These are phyloP conservation scores for Amborella trichopoda DNA, from an alignment of 164 flowering plant species.

Conservation along the genomic window DNA sequence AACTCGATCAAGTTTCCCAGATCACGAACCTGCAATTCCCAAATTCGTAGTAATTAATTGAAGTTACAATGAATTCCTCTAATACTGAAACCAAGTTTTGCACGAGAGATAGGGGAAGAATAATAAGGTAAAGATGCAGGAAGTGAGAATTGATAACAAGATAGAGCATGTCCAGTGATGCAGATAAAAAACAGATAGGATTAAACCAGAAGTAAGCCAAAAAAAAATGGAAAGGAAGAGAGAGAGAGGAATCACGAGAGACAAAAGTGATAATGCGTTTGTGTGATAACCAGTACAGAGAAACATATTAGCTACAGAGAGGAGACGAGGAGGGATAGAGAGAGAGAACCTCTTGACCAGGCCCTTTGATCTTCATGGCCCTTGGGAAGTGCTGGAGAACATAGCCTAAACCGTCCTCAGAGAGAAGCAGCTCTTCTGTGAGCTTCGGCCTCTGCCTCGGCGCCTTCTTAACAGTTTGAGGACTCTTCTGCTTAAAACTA, in stretches of 20 bases:
- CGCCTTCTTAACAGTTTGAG: slow-evolving; percentile 25
- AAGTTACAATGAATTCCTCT: not conserved
- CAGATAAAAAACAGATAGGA: too few relatives aligned
- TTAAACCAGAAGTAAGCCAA: too few relatives aligned
- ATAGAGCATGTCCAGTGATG: too few relatives aligned
- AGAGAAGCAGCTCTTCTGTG: slow-evolving; percentile 68
- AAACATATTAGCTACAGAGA: too few relatives aligned
- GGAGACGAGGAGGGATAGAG: too few relatives aligned
- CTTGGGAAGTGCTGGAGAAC: slow-evolving; percentile 80
- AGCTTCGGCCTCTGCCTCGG: slow-evolving; percentile 72
- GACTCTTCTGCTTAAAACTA: slow-evolving; percentile 3
- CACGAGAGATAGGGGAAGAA: not conserved
- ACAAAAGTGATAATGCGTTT: too few relatives aligned
- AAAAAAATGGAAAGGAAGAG: too few relatives aligned
- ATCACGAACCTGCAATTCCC: slow-evolving; percentile 56
- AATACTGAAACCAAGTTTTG: not conserved
- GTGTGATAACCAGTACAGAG: too few relatives aligned
- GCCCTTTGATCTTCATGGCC: slow-evolving; percentile 66
- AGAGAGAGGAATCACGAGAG: too few relatives aligned
- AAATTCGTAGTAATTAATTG: too few relatives aligned
- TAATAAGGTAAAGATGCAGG: not conserved
- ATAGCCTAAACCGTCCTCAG: slow-evolving; percentile 76
- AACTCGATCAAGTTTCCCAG: slow-evolving; percentile 51
- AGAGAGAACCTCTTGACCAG: slow-evolving; percentile 93
- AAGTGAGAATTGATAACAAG: too few relatives aligned